phyloP scores from a whole-genome alignment of 352 stramenopile species.

The Halophytophthora polymorphica region DNA sequence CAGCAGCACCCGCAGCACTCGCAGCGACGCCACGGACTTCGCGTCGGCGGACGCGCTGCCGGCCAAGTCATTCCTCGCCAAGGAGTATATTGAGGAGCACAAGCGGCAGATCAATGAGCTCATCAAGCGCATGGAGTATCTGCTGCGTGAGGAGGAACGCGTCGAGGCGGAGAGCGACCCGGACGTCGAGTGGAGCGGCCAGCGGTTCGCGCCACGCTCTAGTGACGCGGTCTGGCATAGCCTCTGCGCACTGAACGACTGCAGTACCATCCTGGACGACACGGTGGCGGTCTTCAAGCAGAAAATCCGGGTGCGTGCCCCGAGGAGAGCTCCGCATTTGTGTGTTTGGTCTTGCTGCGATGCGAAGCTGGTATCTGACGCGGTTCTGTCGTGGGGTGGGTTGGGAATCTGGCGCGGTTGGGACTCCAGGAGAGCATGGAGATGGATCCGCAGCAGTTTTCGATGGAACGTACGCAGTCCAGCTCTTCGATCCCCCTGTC shows the following conservation, averaged over 20 bases:
- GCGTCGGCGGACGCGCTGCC: conserved; percentile 38
- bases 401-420: background rate
- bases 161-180: conserved; percentile 46
- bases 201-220: conserved; percentile 36
- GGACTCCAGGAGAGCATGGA: conserved; percentile 39
- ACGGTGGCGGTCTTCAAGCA: conserved; percentile 47
- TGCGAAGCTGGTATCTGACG: too few species aligned
- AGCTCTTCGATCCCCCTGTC: conserved; percentile 41
- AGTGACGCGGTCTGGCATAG: conserved; percentile 66
- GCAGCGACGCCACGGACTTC: conserved; percentile 16
- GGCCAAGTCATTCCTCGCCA: conserved; percentile 47
- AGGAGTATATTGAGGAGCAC: conserved; percentile 55
- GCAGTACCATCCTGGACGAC: conserved; percentile 30
- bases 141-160: conserved; percentile 59
- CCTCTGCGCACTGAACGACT: conserved; percentile 59
- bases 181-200: conserved; percentile 29
- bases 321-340: too few species aligned
- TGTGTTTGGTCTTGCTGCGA: too few species aligned
- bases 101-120: conserved; percentile 60
- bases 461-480: conserved; percentile 35
- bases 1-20: too few species aligned
- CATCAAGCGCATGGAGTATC: conserved; percentile 46
- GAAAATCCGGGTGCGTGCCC: conserved; percentile 50
- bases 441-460: conserved; percentile 46
- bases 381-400: background rate